phyloP scores from a whole-genome alignment of 495 filamentous ascomycete species.

The Trypethelium eluteriae region DNA sequence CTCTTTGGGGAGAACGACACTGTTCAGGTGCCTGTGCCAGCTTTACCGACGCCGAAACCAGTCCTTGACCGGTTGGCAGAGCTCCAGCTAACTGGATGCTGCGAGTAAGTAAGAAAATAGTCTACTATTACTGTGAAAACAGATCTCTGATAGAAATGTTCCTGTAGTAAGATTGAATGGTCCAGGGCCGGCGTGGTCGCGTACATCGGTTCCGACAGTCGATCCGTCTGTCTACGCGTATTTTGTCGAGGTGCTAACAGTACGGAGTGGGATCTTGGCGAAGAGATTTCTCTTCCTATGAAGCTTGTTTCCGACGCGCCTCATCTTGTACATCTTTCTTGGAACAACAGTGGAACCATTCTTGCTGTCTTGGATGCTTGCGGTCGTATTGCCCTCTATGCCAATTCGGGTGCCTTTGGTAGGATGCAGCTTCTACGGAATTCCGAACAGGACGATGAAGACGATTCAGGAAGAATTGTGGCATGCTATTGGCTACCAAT shows the following conservation, averaged over 20 bases:
- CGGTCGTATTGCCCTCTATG: constrained; percentile 65
- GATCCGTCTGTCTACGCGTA: constrained; percentile 59
- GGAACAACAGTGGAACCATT: constrained; percentile 65
- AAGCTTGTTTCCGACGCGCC: constrained; percentile 46
- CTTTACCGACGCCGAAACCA: constrained; percentile 50
- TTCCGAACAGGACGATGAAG: constrained; percentile 42
- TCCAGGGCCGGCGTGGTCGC: constrained; percentile 84
- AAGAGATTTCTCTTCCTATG: constrained; percentile 43
- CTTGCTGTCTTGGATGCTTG: constrained; percentile 67
- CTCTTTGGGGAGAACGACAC: constrained; percentile 63
- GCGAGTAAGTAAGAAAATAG: constrained; percentile 57
- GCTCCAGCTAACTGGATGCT: constrained; percentile 67
- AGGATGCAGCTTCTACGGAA: constrained; percentile 49
- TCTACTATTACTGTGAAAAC: not conserved
- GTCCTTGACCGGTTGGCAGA: constrained; percentile 71
- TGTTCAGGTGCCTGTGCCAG: constrained; percentile 45
- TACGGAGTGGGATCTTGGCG: constrained; percentile 71
- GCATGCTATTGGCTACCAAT: constrained; percentile 68
- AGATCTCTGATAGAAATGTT: constrained; percentile 22
- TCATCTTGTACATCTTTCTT: constrained; percentile 66
- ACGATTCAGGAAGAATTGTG: constrained; percentile 68
- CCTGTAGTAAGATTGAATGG: constrained; percentile 70
- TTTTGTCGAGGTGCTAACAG: constrained; percentile 61
- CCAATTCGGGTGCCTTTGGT: constrained; percentile 56
- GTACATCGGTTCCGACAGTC: constrained; percentile 64